Base-by-base conservation (phyloP, 2,329 filamentous ascomycete genomes). In the Neofusicoccum sp. region DNA sequence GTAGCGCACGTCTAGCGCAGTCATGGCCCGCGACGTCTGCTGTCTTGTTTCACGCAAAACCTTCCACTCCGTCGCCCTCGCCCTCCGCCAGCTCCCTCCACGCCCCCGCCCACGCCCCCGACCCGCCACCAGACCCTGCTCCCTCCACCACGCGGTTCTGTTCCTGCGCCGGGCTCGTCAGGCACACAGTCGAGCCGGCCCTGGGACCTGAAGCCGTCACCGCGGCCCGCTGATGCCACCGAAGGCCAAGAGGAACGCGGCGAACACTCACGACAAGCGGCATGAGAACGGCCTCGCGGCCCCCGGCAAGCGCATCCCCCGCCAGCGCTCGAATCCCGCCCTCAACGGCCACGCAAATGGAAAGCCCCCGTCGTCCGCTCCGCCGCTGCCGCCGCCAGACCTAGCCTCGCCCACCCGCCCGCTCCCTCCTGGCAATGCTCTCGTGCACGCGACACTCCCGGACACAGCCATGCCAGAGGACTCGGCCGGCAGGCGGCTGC, bases 211-310 rank as follows among this genome's bases (percentile, higher is more conserved):
- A 71, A 68, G 73, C 69, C 69, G 68, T 70, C 67, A 65, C 54
- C 67, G 68, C 69, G 70, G 66, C 66, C 65, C 68, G 70, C 74
- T 78, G 73, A 82, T 83, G 80, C 80, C 81, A 78, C 76, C 78
- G 68, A 80, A 78, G 74, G 73, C 71, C 71, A 79, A 78, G 72
- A 74, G 72, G 71, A 76, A 76, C 74, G 70, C 71, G 69, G 74
- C 79, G 73, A 78, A 79, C 73, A 74, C 77, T 75, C 79, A 79
- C 72, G 78, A 81, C 76, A 80, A 78, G 70, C 87, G 90, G 78
- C 90, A 96, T 80, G 93, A 97, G 80, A 93, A 91, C 89, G 92
- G 92, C 74, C 84, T 92, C 77, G 89, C 93, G 84, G 88, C 88
- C 73, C 87, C 90, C 59, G 89, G 89, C 69, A 92, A 88, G 82